Conservation (phyloP, 306 rosid species). For the Glycine tomentella region DNA sequence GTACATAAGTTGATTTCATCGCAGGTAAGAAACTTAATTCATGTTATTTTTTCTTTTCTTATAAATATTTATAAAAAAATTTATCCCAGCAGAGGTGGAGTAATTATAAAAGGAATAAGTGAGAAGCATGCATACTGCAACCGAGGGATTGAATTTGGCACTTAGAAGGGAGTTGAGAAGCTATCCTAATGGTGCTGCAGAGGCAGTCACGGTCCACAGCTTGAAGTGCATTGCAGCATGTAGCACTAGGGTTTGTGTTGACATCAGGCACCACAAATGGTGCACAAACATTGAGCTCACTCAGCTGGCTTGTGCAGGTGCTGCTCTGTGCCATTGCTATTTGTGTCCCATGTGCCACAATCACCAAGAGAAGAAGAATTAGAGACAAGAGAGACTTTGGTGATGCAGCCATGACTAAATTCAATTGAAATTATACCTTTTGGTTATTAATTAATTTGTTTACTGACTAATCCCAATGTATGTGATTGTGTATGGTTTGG, state of each 20-base stretch:
- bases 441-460: not conserved
- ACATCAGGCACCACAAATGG: conserved; percentile 70
- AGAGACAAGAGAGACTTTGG: conserved; percentile 37
- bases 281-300: conserved; percentile 63
- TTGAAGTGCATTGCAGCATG: conserved; percentile 66
- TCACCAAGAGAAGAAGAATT: conserved; percentile 40
- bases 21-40: no score
- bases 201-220: conserved; percentile 60
- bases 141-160: conserved; percentile 58
- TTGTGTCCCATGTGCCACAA: conserved; percentile 39
- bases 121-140: conserved; percentile 52
- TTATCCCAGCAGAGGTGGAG: no score
- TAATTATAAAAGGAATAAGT: not conserved
- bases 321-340: conserved; percentile 50
- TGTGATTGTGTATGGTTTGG: not conserved
- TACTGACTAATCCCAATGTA: no score
- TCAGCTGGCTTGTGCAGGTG: conserved; percentile 55
- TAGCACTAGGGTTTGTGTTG: conserved; percentile 51
- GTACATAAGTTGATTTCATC: no score
- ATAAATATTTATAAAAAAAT: no score
- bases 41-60: no score
- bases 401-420: conserved; percentile 37
- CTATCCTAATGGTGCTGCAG: conserved; percentile 70
- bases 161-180: conserved; percentile 60
- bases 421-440: not conserved